Evolutionary conservation across 2,329 filamentous ascomycete species (phyloP).

Genomic region (Diaporthe citrichinensis): DNA sequence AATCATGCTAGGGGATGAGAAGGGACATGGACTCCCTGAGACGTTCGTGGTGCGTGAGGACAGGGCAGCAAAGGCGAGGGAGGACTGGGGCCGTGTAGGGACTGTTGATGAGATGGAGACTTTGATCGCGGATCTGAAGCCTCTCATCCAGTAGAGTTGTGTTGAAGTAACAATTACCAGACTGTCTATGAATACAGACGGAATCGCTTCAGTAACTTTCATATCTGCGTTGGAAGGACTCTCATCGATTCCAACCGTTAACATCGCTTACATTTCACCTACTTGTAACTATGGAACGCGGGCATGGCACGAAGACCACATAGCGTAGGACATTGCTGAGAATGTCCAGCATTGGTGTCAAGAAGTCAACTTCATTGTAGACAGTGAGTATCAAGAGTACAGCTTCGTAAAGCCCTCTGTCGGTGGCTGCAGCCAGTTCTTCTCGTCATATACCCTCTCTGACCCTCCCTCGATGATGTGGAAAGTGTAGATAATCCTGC

Average conservation of each 20-base stretch:
- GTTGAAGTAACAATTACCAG: neutral
- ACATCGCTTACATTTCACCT: too few species aligned
- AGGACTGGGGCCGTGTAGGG: conserved; percentile 38
- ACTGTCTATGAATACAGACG: neutral
- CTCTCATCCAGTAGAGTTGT: neutral
- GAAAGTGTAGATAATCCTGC: conserved; percentile 96
- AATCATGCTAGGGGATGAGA: conserved; percentile 63
- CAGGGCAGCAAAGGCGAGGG: conserved; percentile 46
- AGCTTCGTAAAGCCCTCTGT: conserved; percentile 82
- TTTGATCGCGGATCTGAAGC: conserved; percentile 37
- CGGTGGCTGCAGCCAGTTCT: conserved; percentile 95
- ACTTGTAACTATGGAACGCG: neutral
- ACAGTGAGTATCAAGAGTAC: conserved; percentile 53
- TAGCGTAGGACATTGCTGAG: neutral
- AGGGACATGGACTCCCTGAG: conserved; percentile 59
- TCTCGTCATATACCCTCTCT: conserved; percentile 80
- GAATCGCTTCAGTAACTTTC: neutral
- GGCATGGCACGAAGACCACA: neutral
- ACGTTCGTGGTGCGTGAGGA: conserved; percentile 57
- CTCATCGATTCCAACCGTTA: neutral
- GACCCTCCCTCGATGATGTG: conserved; percentile 89
- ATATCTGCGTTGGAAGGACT: neutral
- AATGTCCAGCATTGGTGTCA: neutral
- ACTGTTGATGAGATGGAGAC: conserved; percentile 41
- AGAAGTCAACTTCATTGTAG: neutral